Evolutionary conservation across 2,329 filamentous ascomycete genomes (phyloP), one percentile per base, ranked within the genome.

Genomic region (Rutstroemia sydowiana): DNA sequence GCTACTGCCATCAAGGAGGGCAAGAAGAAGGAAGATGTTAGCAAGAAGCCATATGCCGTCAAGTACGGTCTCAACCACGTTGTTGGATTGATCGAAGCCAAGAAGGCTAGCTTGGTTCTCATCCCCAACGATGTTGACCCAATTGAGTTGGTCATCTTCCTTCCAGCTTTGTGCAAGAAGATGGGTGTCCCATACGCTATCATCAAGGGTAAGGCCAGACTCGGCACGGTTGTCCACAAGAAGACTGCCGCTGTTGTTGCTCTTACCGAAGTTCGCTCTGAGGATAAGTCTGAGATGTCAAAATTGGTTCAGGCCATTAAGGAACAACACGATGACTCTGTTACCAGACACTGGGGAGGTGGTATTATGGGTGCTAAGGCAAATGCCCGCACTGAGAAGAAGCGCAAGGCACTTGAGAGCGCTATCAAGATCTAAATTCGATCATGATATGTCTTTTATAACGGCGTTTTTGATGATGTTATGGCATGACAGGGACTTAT

Each of bases 41-140:
- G 83, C 87, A 97, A 97, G 89, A 98, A 98, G 88, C 93, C 93
- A 69, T 98, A 96, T 78, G 78, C 87, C 64, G 91, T 93, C 82
- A 98, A 98, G 86, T 98, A 96, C 77, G 93, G 93, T 79, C 85
- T 98, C 69, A 98, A 98, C 87, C 93, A 98, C 82, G 93, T 98
- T 63, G 90, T 95, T 64, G 90, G 88, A 63, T 82, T 95, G 66
- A 88, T 95, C 68, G 90, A 95, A 85, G 96, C 96, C 84, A 98
- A 98, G 89, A 98, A 98, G 87, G 92, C 93, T 63, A 85, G 88
- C 59, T 84, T 98, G 62, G 95, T 98, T 71, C 85, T 98, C 66
- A 98, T 98, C 73, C 88, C 93, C 74, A 95, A 98, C 79, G 93
- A 98, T 72, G 95, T 98, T 68, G 93, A 98, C 82, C 93, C 93